These are phyloP conservation scores for Thelonectria discophora DNA, from an alignment of 2,329 filamentous ascomycete species.

Conservation along the genomic window DNA sequence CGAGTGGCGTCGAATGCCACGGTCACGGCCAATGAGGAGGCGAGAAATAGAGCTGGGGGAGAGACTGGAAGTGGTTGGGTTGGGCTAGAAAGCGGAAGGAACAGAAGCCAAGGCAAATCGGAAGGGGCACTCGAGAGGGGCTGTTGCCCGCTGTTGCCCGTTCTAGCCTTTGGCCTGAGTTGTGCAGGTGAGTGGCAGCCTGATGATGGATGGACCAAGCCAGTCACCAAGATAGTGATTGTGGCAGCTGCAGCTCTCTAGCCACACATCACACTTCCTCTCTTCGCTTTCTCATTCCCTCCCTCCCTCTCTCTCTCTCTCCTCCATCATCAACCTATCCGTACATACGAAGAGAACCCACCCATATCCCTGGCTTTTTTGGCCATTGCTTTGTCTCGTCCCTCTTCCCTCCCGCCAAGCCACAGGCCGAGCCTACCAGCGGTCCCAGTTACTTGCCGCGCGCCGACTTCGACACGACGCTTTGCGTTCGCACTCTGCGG, in stretches of 20 bases:
- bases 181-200: no score
- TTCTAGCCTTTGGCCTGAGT: no score
- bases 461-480: constrained; percentile 19
- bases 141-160: no score
- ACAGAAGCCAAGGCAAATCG: not conserved
- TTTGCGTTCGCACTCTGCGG: not conserved
- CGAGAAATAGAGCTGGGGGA: not conserved
- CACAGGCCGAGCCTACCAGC: constrained; percentile 3
- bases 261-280: not conserved
- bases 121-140: not conserved
- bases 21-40: constrained; percentile 13
- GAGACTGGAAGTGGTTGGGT: not conserved
- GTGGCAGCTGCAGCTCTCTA: constrained; percentile 18
- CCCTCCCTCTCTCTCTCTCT: not conserved
- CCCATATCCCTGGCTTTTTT: constrained; percentile 11
- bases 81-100: not conserved
- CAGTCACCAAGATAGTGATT: no score
- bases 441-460: constrained; percentile 20
- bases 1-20: constrained; percentile 18
- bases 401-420: not conserved
- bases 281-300: not conserved
- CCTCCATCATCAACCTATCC: not conserved
- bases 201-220: no score
- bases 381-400: not conserved
- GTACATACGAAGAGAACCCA: not conserved